Evolutionary conservation across 176 grass and related monocot genomes (phyloP).

Genomic region (Eleusine coracana): DNA sequence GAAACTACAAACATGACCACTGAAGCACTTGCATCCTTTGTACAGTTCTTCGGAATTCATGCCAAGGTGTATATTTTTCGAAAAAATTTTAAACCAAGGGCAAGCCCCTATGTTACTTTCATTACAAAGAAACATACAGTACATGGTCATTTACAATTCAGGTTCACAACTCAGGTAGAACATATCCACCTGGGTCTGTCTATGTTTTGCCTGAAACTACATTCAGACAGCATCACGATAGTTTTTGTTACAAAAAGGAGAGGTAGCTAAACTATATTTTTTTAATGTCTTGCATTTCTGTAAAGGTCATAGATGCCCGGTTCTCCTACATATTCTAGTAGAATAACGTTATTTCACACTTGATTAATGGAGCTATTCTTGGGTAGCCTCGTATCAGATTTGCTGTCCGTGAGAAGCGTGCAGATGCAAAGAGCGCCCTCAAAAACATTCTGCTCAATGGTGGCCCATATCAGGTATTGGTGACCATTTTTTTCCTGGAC

Average conservation of each 20-base stretch:
- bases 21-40: background rate
- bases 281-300: background rate
- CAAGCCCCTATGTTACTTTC: no score
- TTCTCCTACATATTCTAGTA: background rate
- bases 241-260: no score
- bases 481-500: background rate
- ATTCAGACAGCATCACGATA: no score
- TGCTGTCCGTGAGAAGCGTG: slow-evolving; percentile 63
- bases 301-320: background rate
- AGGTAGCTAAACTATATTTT: no score
- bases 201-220: no score
- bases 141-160: no score
- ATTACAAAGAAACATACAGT: no score
- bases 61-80: no score
- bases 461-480: slow-evolving; percentile 50
- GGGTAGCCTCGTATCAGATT: slow-evolving; percentile 59
- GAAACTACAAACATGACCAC: background rate
- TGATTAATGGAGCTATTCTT: slow-evolving; percentile 1
- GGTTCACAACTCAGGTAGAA: no score
- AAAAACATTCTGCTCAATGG: slow-evolving; percentile 73
- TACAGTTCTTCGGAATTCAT: background rate
- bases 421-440: slow-evolving; percentile 66
- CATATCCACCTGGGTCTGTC: no score
- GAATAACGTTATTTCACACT: background rate
- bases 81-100: no score